Percentiles rank a stretch among this genome's conserved stretches.
Evolutionary conservation across 306 rosid species (phyloP).

Genomic region (Prosopis cineraria): DNA sequence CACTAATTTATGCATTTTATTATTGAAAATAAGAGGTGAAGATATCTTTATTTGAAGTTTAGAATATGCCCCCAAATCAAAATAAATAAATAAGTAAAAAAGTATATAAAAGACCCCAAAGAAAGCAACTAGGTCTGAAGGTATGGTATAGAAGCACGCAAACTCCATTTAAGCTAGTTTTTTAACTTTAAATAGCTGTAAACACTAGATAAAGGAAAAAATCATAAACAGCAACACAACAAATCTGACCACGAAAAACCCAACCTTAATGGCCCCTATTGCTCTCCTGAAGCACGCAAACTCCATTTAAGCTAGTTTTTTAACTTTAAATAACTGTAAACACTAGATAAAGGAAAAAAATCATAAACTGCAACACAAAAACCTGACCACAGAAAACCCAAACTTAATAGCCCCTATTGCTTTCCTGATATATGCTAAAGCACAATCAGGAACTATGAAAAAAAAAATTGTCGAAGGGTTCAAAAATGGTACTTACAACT

Average conservation of each 20-base stretch:
- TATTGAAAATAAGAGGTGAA: neutral
- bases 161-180: slow-evolving; percentile 1
- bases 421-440: neutral
- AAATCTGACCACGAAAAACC: neutral
- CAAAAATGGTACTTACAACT: neutral
- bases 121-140: neutral
- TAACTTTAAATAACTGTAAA: neutral
- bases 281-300: slow-evolving; percentile 3
- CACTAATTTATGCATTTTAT: neutral
- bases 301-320: neutral
- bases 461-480: neutral
- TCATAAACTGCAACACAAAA: neutral
- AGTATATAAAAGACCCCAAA: neutral
- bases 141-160: neutral
- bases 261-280: too few relatives aligned
- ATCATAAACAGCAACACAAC: neutral
- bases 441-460: neutral
- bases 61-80: neutral
- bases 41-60: neutral
- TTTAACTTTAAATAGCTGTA: neutral
- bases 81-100: neutral
- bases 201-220: neutral
- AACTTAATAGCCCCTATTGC: neutral
- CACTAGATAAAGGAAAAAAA: neutral
- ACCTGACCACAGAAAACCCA: neutral